A percentile compares a stretch with the other conserved stretches of the same genome.
These are phyloP conservation scores for Dendrobium nobile DNA, from an alignment of 106 monocot species.

Conservation along the genomic window DNA sequence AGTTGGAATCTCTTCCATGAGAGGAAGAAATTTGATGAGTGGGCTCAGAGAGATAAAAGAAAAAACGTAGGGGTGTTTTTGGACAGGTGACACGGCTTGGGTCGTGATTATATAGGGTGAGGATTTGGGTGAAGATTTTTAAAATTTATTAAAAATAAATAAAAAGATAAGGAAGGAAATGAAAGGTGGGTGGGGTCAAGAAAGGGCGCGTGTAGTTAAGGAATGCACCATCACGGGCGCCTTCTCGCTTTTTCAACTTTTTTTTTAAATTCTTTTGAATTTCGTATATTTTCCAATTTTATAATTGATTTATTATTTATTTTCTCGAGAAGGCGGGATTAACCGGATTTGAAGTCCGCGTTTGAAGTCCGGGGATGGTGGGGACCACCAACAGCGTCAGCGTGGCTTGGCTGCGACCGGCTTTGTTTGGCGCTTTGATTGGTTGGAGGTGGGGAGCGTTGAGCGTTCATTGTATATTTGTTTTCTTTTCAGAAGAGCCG, in stretches of 20 bases:
- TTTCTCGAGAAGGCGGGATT: constrained; percentile 4
- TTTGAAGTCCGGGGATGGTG: constrained; percentile 18
- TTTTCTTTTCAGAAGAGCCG: background rate
- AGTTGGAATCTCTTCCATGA: constrained; percentile 2
- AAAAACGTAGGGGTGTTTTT: constrained; percentile 9
- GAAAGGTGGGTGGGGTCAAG: constrained; percentile 7
- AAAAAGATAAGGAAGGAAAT: background rate
- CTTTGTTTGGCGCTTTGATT: constrained; percentile 9
- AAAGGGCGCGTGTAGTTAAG: constrained; percentile 20
- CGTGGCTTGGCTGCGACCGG: constrained; percentile 10
- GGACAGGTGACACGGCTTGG: background rate
- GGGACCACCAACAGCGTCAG: constrained; percentile 20
- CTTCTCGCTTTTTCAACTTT: background rate
- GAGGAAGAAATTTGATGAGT: background rate
- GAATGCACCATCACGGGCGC: constrained; percentile 5
- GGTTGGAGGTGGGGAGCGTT: background rate
- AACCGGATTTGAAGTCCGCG: constrained; percentile 17
- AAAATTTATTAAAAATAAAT: background rate
- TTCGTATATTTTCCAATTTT: background rate
- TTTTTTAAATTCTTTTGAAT: background rate
- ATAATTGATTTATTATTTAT: background rate
- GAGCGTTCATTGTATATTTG: background rate
- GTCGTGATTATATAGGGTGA: constrained; percentile 12
- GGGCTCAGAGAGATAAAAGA: background rate
- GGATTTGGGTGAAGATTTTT: constrained; percentile 1